These are phyloP conservation scores for Diaporthe sp. DNA, from an alignment of 2,329 filamentous ascomycete genomes.

Conservation along the genomic window DNA sequence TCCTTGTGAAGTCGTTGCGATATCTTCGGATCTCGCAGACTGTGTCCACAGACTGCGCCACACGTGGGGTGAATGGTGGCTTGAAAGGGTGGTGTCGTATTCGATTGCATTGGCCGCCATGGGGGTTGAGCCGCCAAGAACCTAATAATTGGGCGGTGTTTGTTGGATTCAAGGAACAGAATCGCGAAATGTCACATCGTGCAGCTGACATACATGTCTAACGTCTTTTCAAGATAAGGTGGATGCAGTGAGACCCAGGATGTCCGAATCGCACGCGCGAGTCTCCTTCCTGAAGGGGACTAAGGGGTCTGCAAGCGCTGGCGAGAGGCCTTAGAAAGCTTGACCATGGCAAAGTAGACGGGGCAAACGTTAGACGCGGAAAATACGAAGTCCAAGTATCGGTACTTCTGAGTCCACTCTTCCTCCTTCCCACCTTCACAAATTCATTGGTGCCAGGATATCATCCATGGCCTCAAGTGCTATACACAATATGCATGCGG, in stretches of 20 bases:
- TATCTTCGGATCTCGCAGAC: not conserved
- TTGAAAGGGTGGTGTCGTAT: constrained; percentile 29
- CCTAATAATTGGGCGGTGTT: not conserved
- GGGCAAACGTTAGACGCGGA: not conserved
- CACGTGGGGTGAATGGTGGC: constrained; percentile 15
- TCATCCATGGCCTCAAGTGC: constrained; percentile 2
- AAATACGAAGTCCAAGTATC: constrained; percentile 6
- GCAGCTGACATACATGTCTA: constrained; percentile 24
- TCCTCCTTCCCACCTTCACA: not conserved
- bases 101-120: constrained; percentile 19
- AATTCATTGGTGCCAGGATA: not conserved
- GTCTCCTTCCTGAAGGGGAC: constrained; percentile 22
- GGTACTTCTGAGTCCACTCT: not conserved
- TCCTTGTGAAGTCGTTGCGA: not conserved
- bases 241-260: constrained; percentile 25
- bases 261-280: constrained; percentile 11
- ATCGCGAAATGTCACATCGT: constrained; percentile 11
- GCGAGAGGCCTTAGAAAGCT: not conserved
- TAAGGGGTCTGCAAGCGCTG: constrained; percentile 16
- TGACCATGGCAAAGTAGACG: not conserved
- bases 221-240: constrained; percentile 10
- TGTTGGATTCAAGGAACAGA: constrained; percentile 7
- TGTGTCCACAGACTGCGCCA: constrained; percentile 18
- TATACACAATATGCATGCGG: constrained; percentile 28
- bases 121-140: constrained; percentile 1